These are phyloP conservation scores for Rhizoctonia solani DNA, from an alignment of 1,284 basidiomycete genomes.

Conservation along the genomic window DNA sequence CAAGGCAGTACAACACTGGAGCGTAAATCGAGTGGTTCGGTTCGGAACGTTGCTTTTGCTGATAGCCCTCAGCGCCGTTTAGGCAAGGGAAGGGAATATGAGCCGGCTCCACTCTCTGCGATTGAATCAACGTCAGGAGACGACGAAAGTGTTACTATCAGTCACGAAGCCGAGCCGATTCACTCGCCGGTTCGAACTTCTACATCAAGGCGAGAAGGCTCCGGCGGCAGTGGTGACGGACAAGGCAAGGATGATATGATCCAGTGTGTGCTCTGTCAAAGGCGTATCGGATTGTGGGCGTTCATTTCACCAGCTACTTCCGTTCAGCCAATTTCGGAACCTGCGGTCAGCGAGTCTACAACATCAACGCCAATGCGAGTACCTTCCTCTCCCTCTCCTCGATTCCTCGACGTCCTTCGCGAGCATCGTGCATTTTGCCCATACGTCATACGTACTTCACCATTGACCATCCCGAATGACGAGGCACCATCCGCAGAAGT, in stretches of 20 bases:
- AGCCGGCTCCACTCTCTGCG: conserved; percentile 9
- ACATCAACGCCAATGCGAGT: not conserved
- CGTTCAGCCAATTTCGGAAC: conserved; percentile 44
- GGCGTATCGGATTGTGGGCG: conserved; percentile 75
- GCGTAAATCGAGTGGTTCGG: conserved; percentile 28
- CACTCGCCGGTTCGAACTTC: conserved; percentile 38
- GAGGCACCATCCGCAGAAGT: conserved; percentile 42
- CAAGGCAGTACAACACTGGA: conserved; percentile 25
- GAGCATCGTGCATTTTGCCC: conserved; percentile 83
- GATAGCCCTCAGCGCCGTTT: conserved; percentile 27
- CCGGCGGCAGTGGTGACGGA: conserved; percentile 20
- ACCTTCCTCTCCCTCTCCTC: conserved; percentile 8
- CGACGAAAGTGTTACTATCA: conserved; percentile 33
- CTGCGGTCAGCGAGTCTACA: not conserved
- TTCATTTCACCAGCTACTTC: conserved; percentile 51
- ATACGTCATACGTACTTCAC: conserved; percentile 70
- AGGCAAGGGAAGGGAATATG: conserved; percentile 23
- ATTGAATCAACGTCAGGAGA: conserved; percentile 41
- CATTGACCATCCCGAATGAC: conserved; percentile 55
- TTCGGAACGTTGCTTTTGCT: conserved; percentile 29
- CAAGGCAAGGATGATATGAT: conserved; percentile 50
- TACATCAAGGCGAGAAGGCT: conserved; percentile 14
- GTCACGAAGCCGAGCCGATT: conserved; percentile 21
- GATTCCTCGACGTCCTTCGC: conserved; percentile 57
- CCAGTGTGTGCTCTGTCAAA: conserved; percentile 69